phyloP scores from a whole-genome alignment of 176 grass and related monocot species.

The Otatea glauca region DNA sequence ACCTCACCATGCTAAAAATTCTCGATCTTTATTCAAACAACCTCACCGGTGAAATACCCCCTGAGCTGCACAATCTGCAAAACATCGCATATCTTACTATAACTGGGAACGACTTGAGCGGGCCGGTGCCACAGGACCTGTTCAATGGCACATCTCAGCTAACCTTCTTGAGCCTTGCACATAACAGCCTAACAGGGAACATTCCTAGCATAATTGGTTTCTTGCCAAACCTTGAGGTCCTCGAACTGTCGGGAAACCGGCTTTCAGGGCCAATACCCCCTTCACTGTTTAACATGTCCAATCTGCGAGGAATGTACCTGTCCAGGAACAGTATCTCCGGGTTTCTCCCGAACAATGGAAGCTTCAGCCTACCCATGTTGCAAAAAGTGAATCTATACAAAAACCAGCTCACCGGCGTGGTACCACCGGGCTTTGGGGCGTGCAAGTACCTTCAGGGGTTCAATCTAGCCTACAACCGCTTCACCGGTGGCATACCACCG shows the following conservation, averaged over 20 bases:
- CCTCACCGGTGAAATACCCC: slow-evolving; percentile 37
- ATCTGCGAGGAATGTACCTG: not conserved
- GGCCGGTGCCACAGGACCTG: not conserved
- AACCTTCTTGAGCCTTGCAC: not conserved
- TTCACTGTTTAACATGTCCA: slow-evolving; percentile 44
- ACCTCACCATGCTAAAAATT: not conserved
- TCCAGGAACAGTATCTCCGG: slow-evolving; percentile 32
- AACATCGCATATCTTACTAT: not conserved
- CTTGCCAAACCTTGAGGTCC: not conserved
- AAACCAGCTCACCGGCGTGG: slow-evolving; percentile 18
- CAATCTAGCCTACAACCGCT: slow-evolving; percentile 34
- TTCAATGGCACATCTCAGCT: slow-evolving; percentile 38
- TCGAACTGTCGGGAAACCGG: slow-evolving; percentile 14
- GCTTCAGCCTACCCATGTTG: slow-evolving; percentile 46
- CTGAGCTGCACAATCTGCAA: slow-evolving; percentile 10
- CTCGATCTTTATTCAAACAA: slow-evolving; percentile 27
- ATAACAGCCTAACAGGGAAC: slow-evolving; percentile 25
- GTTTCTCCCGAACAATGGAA: not conserved
- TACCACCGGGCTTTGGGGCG: not conserved
- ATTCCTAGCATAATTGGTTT: slow-evolving; percentile 25
- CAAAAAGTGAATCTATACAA: not conserved
- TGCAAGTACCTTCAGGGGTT: slow-evolving; percentile 13
- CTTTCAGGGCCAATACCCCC: slow-evolving; percentile 32
- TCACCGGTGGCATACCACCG: slow-evolving; percentile 36
- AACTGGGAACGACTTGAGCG: not conserved